phyloP scores from a whole-genome alignment of 202 grass and related monocot species.

The Elaeis oleifera region DNA sequence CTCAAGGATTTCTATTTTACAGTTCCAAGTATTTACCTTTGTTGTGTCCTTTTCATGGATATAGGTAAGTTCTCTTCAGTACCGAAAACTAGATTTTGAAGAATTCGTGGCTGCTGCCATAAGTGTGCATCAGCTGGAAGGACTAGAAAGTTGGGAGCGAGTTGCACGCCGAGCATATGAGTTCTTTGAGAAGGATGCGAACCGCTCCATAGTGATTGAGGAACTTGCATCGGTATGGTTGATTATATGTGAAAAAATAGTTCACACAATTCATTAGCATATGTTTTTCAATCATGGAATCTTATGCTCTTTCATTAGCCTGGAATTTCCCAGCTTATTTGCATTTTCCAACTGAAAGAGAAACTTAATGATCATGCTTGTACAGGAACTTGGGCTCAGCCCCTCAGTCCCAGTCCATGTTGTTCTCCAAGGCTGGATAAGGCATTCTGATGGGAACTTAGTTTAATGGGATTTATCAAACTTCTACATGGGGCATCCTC shows the following conservation, averaged over 20 bases:
- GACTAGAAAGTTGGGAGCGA: slow-evolving; percentile 65
- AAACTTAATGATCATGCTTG: neutral
- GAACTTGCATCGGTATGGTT: slow-evolving; percentile 84
- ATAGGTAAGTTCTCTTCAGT: slow-evolving; percentile 67
- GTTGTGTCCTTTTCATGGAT: slow-evolving; percentile 13
- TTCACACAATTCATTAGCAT: too few relatives aligned
- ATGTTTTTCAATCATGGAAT: too few relatives aligned
- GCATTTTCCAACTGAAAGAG: too few relatives aligned
- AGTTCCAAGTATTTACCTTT: neutral
- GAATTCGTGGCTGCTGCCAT: slow-evolving; percentile 70
- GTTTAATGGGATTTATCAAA: slow-evolving; percentile 81
- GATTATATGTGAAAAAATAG: too few relatives aligned
- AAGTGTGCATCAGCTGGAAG: slow-evolving; percentile 91
- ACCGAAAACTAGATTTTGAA: slow-evolving; percentile 80
- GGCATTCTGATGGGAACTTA: slow-evolving; percentile 85
- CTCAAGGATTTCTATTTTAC: slow-evolving; percentile 4
- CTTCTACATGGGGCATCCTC: slow-evolving; percentile 81
- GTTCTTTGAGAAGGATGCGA: slow-evolving; percentile 82
- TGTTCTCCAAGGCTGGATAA: slow-evolving; percentile 87
- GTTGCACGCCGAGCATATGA: slow-evolving; percentile 67
- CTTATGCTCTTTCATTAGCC: too few relatives aligned
- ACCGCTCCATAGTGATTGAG: slow-evolving; percentile 73
- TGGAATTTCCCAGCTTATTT: too few relatives aligned
- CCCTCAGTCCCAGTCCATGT: slow-evolving; percentile 80
- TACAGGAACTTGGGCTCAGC: slow-evolving; percentile 83